These are phyloP conservation scores for Stagonosporopsis rhizophila DNA, from an alignment of 2,329 filamentous ascomycete species.

Conservation along the genomic window DNA sequence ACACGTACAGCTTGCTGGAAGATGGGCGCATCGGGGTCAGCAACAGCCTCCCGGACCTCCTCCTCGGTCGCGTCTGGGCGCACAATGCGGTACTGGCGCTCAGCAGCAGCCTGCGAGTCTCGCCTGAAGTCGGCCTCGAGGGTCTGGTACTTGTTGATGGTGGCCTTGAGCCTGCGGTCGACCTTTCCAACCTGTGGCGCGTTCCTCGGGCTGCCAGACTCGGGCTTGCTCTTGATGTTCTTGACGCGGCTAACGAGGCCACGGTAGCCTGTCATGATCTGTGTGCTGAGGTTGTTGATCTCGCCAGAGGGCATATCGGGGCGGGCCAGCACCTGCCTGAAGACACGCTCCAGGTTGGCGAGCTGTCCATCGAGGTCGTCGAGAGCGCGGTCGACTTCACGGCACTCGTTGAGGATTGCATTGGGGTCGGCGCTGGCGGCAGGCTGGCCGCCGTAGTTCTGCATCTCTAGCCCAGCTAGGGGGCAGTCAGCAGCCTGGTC, in stretches of 20 bases:
- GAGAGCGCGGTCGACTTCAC: conserved; percentile 79
- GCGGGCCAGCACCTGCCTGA: conserved; percentile 75
- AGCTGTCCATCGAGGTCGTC: conserved; percentile 76
- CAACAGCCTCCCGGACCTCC: conserved; percentile 79
- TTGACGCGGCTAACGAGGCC: conserved; percentile 80
- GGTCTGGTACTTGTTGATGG: conserved; percentile 82
- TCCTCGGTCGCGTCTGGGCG: conserved; percentile 78
- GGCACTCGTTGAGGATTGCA: conserved; percentile 83
- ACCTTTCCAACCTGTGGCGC: conserved; percentile 80
- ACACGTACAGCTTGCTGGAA: conserved; percentile 76
- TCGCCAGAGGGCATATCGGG: conserved; percentile 74
- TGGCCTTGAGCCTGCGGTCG: conserved; percentile 78
- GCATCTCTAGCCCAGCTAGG: conserved; percentile 69
- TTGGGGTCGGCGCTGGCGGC: conserved; percentile 64
- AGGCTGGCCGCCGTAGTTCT: conserved; percentile 57
- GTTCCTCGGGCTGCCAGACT: conserved; percentile 76
- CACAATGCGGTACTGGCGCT: conserved; percentile 89
- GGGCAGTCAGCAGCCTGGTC: conserved; percentile 23
- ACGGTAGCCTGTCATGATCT: conserved; percentile 85
- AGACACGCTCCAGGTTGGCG: conserved; percentile 72
- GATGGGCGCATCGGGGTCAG: conserved; percentile 77
- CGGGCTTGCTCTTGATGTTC: conserved; percentile 80
- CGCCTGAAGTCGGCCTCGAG: conserved; percentile 82
- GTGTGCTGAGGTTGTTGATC: conserved; percentile 75
- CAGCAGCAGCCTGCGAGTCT: conserved; percentile 82